Conservation (phyloP, 2,329 filamentous ascomycete genomes). For the Pseudocercospora musae region DNA sequence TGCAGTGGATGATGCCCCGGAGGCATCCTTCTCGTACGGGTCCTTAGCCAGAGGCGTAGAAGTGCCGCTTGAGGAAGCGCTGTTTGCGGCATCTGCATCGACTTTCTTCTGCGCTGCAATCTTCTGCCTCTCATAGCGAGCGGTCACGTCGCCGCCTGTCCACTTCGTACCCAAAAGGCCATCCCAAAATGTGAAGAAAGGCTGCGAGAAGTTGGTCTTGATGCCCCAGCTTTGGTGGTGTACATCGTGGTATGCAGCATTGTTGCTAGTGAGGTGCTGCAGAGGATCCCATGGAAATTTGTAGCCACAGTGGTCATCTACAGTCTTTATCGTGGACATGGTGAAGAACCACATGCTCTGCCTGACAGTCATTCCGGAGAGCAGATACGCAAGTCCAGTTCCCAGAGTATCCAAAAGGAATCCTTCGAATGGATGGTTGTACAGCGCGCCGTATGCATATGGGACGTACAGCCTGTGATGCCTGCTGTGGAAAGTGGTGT, state of each 20-base stretch:
- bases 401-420: conserved; percentile 91
- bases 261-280: conserved; percentile 89
- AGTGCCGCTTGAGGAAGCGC: conserved; percentile 15
- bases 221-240: conserved; percentile 99
- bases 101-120: conserved; percentile 56
- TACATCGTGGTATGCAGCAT: conserved; percentile 94
- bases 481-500: conserved; percentile 87
- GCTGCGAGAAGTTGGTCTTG: conserved; percentile 81
- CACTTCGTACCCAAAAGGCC: conserved; percentile 76
- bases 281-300: conserved; percentile 92
- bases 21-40: conserved; percentile 29
- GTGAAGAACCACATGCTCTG: conserved; percentile 90
- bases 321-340: conserved; percentile 87
- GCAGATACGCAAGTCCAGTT: conserved; percentile 77
- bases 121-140: conserved; percentile 57
- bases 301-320: conserved; percentile 97
- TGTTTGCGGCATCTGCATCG: conserved; percentile 44
- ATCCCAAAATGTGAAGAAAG: conserved; percentile 97
- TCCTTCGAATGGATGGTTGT: conserved; percentile 93
- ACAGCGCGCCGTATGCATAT: conserved; percentile 93
- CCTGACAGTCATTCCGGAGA: conserved; percentile 76
- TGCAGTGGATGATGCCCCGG: conserved; percentile 23
- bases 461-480: conserved; percentile 97
- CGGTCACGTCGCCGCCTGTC: conserved; percentile 63
- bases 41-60: conserved; percentile 13